Base-by-base conservation (phyloP, 208 protist genomes). In the Leishmania major region DNA sequence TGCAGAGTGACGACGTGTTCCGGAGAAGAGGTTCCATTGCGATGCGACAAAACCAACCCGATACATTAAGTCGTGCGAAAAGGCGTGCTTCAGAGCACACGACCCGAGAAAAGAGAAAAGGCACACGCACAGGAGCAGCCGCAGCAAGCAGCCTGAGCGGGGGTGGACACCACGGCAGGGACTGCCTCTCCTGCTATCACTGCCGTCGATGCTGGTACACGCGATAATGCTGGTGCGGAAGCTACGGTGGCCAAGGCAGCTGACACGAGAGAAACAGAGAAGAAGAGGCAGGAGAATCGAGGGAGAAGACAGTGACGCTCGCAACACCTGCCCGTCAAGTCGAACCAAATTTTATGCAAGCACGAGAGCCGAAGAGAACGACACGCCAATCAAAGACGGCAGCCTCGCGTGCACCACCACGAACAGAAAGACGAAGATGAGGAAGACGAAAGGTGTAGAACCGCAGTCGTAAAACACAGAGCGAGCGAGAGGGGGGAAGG, bases 1-100 rank as follows among this genome's bases (percentile, higher is more conserved):
- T 76, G 53, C 47, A 75, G 55, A 82, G 81, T 19, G 55, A 80
- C 67, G 55, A 73, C 57, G 45, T 71, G 64, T 67, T 79, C 47
- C 59, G 57, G 1, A 66, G 72, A 2, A 77, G 78, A 11, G 66
- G 51, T 0, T 82, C 82, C 73, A 75, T 80, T 43, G 43, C 25
- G 55, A 66, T 49, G 40, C 35, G 40, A 2, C 17, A 37, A 11
- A 51, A 11, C 25, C n/a, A 2, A 55, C 22, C 7, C 6, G 13
- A 43, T n/a, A 47, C 0, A 3, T 19, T 28, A 47, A 71, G 19
- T 3, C 7, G 66, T 43, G 37, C 3, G 62, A 67, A 40, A 7
- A 4, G 6, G 25, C 62, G 28, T 13, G 1, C n/a, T 69, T 15
- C 28, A 4, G 31, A 43, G 31, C 15, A 25, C 25, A 35, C 28